Evolutionary conservation across 2,329 filamentous ascomycete genomes (phyloP), one percentile per base, ranked within the genome.

Genomic region (Westerdykella ornata): DNA sequence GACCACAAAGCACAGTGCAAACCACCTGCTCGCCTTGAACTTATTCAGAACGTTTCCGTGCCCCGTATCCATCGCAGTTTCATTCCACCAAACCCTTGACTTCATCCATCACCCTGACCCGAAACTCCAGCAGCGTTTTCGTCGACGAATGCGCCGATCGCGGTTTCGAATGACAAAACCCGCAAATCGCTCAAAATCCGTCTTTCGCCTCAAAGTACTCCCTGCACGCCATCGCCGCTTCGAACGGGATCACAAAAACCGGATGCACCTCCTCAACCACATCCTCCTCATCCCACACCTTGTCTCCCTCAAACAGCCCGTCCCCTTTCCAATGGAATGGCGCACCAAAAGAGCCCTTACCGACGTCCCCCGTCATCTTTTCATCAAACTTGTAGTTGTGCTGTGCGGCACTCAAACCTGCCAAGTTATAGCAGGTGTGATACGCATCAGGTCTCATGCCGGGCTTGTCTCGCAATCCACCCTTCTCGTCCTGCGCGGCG

Each of bases 401-500:
- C 68, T 94, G 87, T 17, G 84, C 83, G 39, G 82, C 84, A 63
- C 86, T 92, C 51, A 97, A 73, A 4, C 90, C 90, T 16, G 84
- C 82, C 15, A 97, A 76, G 20, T 89, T 87, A 68, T 97, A 97
- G 69, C 86, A 92, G 34, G 88, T 88, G 68, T 97, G 90, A 59
- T 97, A 96, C 37, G 84, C 82, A 69, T 97, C 90, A 4, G 88
- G 82, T 46, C 75, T 74, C 81, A 88, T 88, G 65, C 84, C 83
- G 12, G 92, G 92, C 69, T 98, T 98, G 68, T 98, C 92, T 59
- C 89, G 78, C 65, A 98, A 72, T 1, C 92, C 92, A 40, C 90
- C 90, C 45, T 78, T 75, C 57, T 85, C 82, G 59, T 70, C 69
- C 59, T 97, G 92, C 57, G 88, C 92, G 61, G 89, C 96, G 52